A percentile compares a stretch with the other conserved stretches of the same genome.
Conservation (phyloP, 352 stramenopile genomes). For the Pythium utonaiense region DNA sequence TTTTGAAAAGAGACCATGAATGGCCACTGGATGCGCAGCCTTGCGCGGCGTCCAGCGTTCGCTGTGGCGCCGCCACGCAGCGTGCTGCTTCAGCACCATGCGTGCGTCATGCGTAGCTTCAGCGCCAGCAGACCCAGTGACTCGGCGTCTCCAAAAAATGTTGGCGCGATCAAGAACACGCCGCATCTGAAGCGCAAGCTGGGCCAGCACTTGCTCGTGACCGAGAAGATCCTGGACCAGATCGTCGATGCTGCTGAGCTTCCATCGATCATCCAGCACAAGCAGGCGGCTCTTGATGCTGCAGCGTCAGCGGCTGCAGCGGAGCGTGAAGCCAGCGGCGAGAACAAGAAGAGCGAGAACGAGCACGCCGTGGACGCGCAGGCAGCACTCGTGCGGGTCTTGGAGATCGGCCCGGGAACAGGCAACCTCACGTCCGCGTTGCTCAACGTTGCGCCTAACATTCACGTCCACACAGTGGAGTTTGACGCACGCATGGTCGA, state of each 20-base stretch:
- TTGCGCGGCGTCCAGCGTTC: neutral
- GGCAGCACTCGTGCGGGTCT: conserved; percentile 40
- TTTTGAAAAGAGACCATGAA: conserved; percentile 1
- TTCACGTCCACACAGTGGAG: conserved; percentile 70
- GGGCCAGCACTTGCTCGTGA: conserved; percentile 78
- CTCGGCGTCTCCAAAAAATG: conserved; percentile 20
- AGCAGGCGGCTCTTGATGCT: conserved; percentile 3
- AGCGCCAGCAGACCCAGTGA: neutral
- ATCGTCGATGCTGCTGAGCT: conserved; percentile 66
- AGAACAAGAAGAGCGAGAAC: neutral
- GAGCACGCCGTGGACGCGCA: neutral
- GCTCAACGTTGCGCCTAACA: conserved; percentile 36
- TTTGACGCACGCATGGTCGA: conserved; percentile 77
- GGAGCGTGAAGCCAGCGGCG: neutral
- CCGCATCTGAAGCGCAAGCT: conserved; percentile 80
- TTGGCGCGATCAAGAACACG: conserved; percentile 47
- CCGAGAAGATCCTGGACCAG: conserved; percentile 48
- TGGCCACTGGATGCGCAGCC: conserved; percentile 5
- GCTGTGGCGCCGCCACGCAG: neutral
- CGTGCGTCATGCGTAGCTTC: neutral
- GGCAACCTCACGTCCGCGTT: conserved; percentile 84
- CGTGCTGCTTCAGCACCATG: neutral
- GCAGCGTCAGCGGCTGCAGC: neutral
- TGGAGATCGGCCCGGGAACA: conserved; percentile 83
- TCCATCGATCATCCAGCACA: conserved; percentile 20